These are phyloP conservation scores for Hirsutella minnesotensis DNA, from an alignment of 2,329 filamentous ascomycete species.

Conservation along the genomic window DNA sequence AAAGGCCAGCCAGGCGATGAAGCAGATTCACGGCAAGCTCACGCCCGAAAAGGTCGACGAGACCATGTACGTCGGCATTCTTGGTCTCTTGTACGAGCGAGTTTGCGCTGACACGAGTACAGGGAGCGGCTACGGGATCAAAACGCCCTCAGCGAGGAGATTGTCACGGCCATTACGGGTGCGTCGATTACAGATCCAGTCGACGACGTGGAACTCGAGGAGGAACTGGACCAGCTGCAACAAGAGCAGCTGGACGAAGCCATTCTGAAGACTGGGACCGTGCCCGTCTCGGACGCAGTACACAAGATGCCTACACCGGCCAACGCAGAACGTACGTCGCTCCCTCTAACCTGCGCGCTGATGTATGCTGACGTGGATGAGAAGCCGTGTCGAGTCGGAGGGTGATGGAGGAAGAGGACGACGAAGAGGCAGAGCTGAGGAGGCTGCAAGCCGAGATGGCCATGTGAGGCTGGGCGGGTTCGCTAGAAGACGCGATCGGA, in stretches of 20 bases:
- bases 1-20: slow-evolving; percentile 81
- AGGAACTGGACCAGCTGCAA: slow-evolving; percentile 75
- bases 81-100: background rate
- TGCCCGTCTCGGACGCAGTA: slow-evolving; percentile 70
- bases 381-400: slow-evolving; percentile 21
- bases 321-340: slow-evolving; percentile 60
- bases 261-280: slow-evolving; percentile 79
- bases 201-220: slow-evolving; percentile 79
- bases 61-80: slow-evolving; percentile 60
- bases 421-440: slow-evolving; percentile 88
- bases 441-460: slow-evolving; percentile 96
- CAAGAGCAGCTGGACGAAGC: slow-evolving; percentile 88
- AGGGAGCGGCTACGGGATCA: slow-evolving; percentile 89
- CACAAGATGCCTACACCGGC: slow-evolving; percentile 65
- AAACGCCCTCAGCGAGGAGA: slow-evolving; percentile 87
- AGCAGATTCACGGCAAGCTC: slow-evolving; percentile 79
- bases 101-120: background rate
- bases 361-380: background rate
- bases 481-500: background rate
- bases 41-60: slow-evolving; percentile 91
- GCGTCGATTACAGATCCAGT: slow-evolving; percentile 54
- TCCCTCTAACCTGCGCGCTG: background rate
- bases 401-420: slow-evolving; percentile 60
- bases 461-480: slow-evolving; percentile 44
- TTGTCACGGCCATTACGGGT: slow-evolving; percentile 71